phyloP scores from a whole-genome alignment of 2,329 filamentous ascomycete genomes.

The Chrysosphaeria jannelii region DNA sequence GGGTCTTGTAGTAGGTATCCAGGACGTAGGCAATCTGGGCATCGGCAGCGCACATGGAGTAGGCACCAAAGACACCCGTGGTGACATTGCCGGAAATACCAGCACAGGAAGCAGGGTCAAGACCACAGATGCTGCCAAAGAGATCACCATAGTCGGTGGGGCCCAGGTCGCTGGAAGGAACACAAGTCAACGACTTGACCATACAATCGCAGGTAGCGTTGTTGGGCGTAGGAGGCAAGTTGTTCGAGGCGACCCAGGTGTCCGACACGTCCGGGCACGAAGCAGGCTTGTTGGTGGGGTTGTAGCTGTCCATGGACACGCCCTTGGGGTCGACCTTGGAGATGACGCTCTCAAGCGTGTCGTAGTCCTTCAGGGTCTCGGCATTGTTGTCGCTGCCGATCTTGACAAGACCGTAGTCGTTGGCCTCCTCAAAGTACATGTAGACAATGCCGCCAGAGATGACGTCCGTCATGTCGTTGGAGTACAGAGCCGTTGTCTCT shows the following conservation, averaged over 20 bases:
- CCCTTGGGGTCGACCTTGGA: slow-evolving; percentile 32
- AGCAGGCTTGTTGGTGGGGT: slow-evolving; percentile 35
- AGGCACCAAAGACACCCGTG: slow-evolving; percentile 41
- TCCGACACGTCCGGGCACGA: slow-evolving; percentile 36
- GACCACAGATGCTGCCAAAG: slow-evolving; percentile 46
- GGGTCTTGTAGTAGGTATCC: slow-evolving; percentile 36
- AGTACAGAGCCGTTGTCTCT: slow-evolving; percentile 61
- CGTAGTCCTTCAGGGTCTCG: slow-evolving; percentile 40
- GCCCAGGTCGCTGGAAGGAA: slow-evolving; percentile 25
- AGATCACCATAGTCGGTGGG: slow-evolving; percentile 29
- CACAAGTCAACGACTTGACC: slow-evolving; percentile 41
- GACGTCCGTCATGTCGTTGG: slow-evolving; percentile 49
- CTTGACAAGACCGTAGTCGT: slow-evolving; percentile 59
- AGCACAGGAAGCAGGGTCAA: slow-evolving; percentile 22
- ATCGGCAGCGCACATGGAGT: slow-evolving; percentile 42
- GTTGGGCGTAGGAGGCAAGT: slow-evolving; percentile 62
- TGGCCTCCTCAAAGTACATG: slow-evolving; percentile 85
- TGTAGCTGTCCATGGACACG: slow-evolving; percentile 38
- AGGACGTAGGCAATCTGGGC: slow-evolving; percentile 47
- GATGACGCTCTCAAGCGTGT: slow-evolving; percentile 38
- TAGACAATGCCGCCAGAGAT: slow-evolving; percentile 96
- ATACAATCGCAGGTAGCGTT: slow-evolving; percentile 60
- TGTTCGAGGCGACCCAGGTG: slow-evolving; percentile 38
- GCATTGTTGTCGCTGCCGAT: slow-evolving; percentile 24
- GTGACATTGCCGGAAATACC: slow-evolving; percentile 39